A percentile compares a stretch with the other conserved stretches of the same genome.
phyloP scores from a whole-genome alignment of 306 rosid species.

The Acacia melanoxylon region DNA sequence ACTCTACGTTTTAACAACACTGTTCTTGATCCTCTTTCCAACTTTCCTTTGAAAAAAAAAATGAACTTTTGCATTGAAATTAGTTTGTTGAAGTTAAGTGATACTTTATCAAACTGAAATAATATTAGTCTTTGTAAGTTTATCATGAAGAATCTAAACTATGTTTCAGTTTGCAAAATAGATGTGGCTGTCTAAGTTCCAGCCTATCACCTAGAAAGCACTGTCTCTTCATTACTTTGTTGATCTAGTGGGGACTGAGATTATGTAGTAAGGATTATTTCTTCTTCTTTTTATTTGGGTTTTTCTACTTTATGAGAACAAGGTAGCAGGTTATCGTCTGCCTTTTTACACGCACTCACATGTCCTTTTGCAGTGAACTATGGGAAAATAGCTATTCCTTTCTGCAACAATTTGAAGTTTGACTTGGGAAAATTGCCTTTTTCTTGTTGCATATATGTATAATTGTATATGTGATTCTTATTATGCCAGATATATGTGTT shows the following conservation, averaged over 20 bases:
- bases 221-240: conserved; percentile 69
- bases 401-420: too few relatives aligned
- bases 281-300: too few relatives aligned
- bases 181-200: conserved; percentile 78
- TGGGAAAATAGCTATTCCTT: too few relatives aligned
- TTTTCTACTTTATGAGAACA: too few relatives aligned
- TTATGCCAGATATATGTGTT: not conserved
- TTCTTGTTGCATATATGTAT: conserved; percentile 7
- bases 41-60: not conserved
- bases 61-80: conserved; percentile 20
- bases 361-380: too few relatives aligned
- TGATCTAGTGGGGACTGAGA: conserved; percentile 92
- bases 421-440: too few relatives aligned
- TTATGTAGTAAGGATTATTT: too few relatives aligned
- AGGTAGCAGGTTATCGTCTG: too few relatives aligned
- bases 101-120: not conserved
- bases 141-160: conserved; percentile 30
- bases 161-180: conserved; percentile 39
- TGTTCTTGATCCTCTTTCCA: not conserved
- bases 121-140: conserved; percentile 4
- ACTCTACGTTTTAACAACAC: too few relatives aligned
- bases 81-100: conserved; percentile 5
- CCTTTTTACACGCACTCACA: too few relatives aligned
- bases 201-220: conserved; percentile 63
- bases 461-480: not conserved